Evolutionary conservation across 2,329 filamentous ascomycete genomes (phyloP), one percentile per base, ranked within the genome.

Genomic region (Daldinia sp.): DNA sequence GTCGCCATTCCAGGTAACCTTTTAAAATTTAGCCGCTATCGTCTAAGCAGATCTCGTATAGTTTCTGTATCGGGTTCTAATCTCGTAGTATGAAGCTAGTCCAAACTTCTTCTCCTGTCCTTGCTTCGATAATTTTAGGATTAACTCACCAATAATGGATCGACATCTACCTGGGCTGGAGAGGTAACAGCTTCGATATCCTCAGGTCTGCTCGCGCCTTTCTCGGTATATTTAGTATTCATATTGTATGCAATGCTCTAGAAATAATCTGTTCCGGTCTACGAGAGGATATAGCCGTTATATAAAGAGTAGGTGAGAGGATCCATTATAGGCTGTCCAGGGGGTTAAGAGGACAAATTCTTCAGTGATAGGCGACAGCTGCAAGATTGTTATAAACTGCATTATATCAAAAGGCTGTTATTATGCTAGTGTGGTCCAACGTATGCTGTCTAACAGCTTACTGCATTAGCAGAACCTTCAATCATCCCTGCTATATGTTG

Each of bases 1-100:
- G 10, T 55, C 25, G 11, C 66, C 60, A 15, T 66, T 59, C 66
- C 66, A 68, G 35, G 66, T 63, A 6, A 68, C 66, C 66, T 67
- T 25, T 61, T 19, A 8, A 37, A 19, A n/a, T 35, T 25, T 35
- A 51, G 21, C 29, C 1, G 15, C 13, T 51, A 17, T 9, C 11
- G 3, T 4, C 3, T 1, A 32, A 2, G 3, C 3, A n/a, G n/a
- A 15, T 25, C 15, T 9, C 15, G 10, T 9, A 34, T 4, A 4
- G 9, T 34, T 35, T 13, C 7, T 21, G 2, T 21, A 50, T 15
- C 10, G 17, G 23, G 4, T 34, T 34, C n/a, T 4, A 10, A 50
- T 50, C 11, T 3, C 17, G 9, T n/a, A 13, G 4, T 19, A 15
- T 13, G 2, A 35, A 8, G 29, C 13, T 25, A 9, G 5, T 13